Evolutionary conservation across 1,284 basidiomycete species (phyloP), one percentile per base, ranked within the genome.

Genomic region (Cryptococcus neoformans): DNA sequence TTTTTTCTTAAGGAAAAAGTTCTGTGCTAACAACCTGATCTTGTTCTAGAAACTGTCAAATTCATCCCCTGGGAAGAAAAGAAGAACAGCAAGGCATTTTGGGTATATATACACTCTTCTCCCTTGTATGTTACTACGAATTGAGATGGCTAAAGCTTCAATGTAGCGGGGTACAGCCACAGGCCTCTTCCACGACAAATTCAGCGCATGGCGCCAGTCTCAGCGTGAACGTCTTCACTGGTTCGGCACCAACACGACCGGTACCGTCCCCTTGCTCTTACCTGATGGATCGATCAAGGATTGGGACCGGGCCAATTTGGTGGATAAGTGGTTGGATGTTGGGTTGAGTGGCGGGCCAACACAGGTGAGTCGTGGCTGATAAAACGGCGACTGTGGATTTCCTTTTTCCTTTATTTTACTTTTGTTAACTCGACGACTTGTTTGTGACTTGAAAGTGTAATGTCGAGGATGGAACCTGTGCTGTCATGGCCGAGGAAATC

Each of bases 161-260:
- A 28, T 28, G 28, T 4, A 28, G 28, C 72, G 79, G 42, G 79
- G 79, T 3, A 72, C 78, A 37, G 72, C 78, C 5, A 80, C 79
- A 3, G 79, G 79, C 48, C 63, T 75, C 6, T 71, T 63, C 54
- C 78, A 78, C 64, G 66, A 66, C 53, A 69, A 72, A 35, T 53
- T 59, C 12, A 67, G 62, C 3, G 68, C 69, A 34, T 80, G 78
- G 78, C 62, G 72, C 2, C 59, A 62, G 10, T 71, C 72, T 2
- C 78, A 79, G 54, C 72, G 78, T n/a, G 72, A 78, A 28, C 68
- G 79, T 6, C 62, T 79, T n/a, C 73, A 75, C 49, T 67, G 63
- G 48, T 64, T 72, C 39, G 60, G 69, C 9, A 66, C 70, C 53
- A 68, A 66, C 51, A 51, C 57, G 47, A 41, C 57, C 9, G 59